These are phyloP conservation scores for Solanum megistacrolobum DNA, from an alignment of 257 asterid genomes.

Conservation along the genomic window DNA sequence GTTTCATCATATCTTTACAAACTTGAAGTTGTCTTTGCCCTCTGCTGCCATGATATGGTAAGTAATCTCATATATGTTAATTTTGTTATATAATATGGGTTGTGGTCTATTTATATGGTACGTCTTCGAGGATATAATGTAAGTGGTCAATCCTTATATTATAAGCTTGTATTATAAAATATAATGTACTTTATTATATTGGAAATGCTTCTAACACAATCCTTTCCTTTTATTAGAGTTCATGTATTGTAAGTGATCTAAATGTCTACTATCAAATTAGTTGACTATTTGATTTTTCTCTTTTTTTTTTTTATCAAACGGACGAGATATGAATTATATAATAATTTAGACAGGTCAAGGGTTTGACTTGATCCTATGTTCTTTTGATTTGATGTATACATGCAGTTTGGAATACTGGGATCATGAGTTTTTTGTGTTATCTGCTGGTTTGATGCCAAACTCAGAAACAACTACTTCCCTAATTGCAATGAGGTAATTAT, in stretches of 20 bases:
- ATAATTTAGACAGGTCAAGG: neutral
- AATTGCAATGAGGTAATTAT: constrained; percentile 68
- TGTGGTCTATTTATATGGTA: too few relatives aligned
- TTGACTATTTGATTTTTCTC: too few relatives aligned
- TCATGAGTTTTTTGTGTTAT: constrained; percentile 67
- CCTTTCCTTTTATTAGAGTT: too few relatives aligned
- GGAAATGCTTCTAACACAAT: too few relatives aligned
- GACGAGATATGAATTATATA: neutral
- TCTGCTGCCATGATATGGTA: constrained; percentile 73
- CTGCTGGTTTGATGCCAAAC: constrained; percentile 81
- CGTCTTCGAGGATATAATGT: too few relatives aligned
- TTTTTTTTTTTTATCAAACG: neutral
- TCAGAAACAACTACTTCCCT: constrained; percentile 58
- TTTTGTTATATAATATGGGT: too few relatives aligned
- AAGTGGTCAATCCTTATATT: too few relatives aligned
- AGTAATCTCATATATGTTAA: constrained; percentile 6
- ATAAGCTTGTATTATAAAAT: too few relatives aligned
- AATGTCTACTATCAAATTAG: too few relatives aligned
- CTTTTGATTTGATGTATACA: constrained; percentile 7
- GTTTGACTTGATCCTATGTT: neutral
- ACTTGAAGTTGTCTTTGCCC: constrained; percentile 49
- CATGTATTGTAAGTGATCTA: too few relatives aligned
- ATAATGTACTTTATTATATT: too few relatives aligned
- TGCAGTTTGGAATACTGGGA: constrained; percentile 73
- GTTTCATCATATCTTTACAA: constrained; percentile 6